phyloP scores from a whole-genome alignment of 179 eudicot species.

The Nepenthes alata region DNA sequence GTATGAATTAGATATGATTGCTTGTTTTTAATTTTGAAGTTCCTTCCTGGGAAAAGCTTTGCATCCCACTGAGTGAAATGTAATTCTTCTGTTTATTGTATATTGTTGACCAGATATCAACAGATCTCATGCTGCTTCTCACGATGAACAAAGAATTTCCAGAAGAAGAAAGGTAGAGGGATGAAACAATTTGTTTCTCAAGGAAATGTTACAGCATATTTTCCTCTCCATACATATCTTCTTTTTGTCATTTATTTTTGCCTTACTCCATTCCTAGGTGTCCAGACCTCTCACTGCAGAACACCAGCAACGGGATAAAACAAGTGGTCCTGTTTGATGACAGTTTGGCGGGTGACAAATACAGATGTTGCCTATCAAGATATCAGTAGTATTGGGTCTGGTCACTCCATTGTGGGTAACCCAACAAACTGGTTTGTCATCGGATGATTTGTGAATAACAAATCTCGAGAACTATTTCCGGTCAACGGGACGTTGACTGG shows the following conservation, averaged over 20 bases:
- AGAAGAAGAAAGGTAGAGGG: constrained; percentile 54
- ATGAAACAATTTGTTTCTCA: constrained; percentile 2
- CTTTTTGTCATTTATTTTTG: constrained; percentile 3
- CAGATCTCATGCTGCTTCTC: constrained; percentile 21
- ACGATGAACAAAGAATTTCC: constrained; percentile 29
- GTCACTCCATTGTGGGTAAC: too few relatives aligned
- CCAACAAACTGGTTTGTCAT: too few relatives aligned
- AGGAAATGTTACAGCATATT: constrained; percentile 4
- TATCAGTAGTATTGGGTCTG: too few relatives aligned
- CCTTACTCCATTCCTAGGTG: constrained; percentile 23
- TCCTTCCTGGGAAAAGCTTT: background rate
- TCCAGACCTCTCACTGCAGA: constrained; percentile 19
- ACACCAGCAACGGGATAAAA: constrained; percentile 18
- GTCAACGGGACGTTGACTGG: too few relatives aligned
- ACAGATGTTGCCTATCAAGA: constrained; percentile 13
- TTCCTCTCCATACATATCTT: constrained; percentile 1
- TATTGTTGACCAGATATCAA: constrained; percentile 23
- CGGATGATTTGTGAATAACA: too few relatives aligned
- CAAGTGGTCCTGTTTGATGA: constrained; percentile 25
- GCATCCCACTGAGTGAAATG: background rate
- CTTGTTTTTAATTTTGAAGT: too few relatives aligned
- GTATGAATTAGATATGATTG: too few relatives aligned
- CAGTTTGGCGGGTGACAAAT: constrained; percentile 20
- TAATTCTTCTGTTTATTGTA: constrained; percentile 4
- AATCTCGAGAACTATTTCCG: too few relatives aligned